Percentiles rank a stretch among this genome's conserved stretches.
These are phyloP conservation scores for Aspergillus sp. DNA, from an alignment of 2,329 filamentous ascomycete genomes.

Conservation along the genomic window DNA sequence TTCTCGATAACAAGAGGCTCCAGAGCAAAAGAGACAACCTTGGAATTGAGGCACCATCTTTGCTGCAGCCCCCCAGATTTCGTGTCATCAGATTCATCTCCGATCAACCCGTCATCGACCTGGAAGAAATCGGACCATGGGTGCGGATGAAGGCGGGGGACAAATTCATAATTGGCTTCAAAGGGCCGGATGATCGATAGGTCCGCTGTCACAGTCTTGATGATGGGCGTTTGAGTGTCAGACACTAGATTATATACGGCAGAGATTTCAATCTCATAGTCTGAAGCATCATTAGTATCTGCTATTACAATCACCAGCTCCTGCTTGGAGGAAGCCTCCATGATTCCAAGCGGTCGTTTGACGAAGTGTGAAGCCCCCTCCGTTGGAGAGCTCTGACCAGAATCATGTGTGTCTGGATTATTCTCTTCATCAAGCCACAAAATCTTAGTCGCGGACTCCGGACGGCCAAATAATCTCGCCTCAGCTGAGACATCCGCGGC, in stretches of 20 bases:
- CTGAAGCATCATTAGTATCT: conserved; percentile 47
- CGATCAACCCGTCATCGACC: conserved; percentile 41
- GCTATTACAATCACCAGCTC: conserved; percentile 44
- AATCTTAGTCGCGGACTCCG: conserved; percentile 42
- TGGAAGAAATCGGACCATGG: conserved; percentile 87
- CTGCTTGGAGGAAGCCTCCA: conserved; percentile 26
- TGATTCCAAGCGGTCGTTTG: conserved; percentile 29
- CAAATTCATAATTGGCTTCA: conserved; percentile 84
- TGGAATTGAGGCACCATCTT: conserved; percentile 72
- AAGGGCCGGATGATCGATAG: conserved; percentile 77
- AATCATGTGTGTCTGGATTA: conserved; percentile 11
- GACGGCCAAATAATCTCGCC: conserved; percentile 59
- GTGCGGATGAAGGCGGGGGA: conserved; percentile 70
- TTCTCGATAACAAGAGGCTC: conserved; percentile 60
- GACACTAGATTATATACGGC: conserved; percentile 74
- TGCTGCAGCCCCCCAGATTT: conserved; percentile 65
- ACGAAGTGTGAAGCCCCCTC: conserved; percentile 26
- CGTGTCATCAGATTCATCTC: conserved; percentile 14
- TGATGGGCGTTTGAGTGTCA: conserved; percentile 75
- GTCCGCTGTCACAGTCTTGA: conserved; percentile 65
- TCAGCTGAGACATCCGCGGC: conserved; percentile 69
- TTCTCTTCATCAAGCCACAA: conserved; percentile 41
- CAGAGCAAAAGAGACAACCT: conserved; percentile 68
- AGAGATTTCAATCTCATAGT: conserved; percentile 67
- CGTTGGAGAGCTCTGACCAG: conserved; percentile 19